Conservation (phyloP, 352 stramenopile species). For the Globisporangium recalcitrans region DNA sequence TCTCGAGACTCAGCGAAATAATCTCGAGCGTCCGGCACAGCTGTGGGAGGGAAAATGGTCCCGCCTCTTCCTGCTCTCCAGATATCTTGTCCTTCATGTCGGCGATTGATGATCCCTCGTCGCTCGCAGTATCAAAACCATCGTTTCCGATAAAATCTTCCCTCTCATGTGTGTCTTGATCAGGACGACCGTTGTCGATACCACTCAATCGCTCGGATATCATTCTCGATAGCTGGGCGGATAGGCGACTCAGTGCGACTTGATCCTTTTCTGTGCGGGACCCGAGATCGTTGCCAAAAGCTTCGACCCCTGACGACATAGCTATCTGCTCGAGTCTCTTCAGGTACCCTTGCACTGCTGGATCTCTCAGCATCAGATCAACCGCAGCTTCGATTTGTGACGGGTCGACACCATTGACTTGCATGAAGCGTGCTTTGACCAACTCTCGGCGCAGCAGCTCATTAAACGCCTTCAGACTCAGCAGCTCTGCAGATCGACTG, state of each 20-base stretch:
- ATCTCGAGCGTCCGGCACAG: constrained; percentile 46
- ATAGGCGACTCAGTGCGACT: constrained; percentile 3
- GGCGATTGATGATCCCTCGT: constrained; percentile 33
- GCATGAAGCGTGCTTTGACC: constrained; percentile 46
- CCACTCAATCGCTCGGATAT: constrained; percentile 2
- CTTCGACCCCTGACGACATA: constrained; percentile 11
- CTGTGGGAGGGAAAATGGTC: constrained; percentile 32
- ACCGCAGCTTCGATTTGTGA: constrained; percentile 25
- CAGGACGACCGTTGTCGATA: not conserved
- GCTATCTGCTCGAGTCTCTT: constrained; percentile 48
- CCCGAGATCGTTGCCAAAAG: not conserved
- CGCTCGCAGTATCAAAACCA: constrained; percentile 27
- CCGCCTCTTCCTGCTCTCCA: constrained; percentile 16
- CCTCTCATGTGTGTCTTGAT: not conserved
- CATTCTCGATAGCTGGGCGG: constrained; percentile 9
- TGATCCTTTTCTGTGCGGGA: constrained; percentile 1
- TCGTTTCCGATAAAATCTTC: not conserved
- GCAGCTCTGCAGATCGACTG: constrained; percentile 63
- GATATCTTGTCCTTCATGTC: constrained; percentile 26
- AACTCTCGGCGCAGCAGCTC: constrained; percentile 62
- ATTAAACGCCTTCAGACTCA: constrained; percentile 65
- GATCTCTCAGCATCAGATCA: constrained; percentile 39
- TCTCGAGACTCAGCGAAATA: constrained; percentile 44
- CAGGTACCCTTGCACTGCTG: constrained; percentile 48
- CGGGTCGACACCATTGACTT: constrained; percentile 18